Evolutionary conservation across 108 stramenopile species (phyloP), one percentile per base, ranked within the genome.

Genomic region (Thalassiosira profunda): DNA sequence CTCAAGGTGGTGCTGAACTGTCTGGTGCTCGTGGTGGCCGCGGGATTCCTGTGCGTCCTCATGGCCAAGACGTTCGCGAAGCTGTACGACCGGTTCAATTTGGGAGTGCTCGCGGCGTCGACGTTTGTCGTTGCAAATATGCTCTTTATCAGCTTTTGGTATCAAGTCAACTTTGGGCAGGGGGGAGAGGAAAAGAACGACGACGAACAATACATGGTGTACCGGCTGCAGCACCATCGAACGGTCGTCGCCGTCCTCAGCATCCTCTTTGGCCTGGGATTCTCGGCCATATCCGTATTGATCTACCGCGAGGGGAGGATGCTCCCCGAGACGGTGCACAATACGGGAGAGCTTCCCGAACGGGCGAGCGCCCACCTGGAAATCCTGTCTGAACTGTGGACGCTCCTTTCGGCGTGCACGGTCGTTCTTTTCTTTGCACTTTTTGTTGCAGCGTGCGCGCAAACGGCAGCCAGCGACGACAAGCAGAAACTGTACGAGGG

Each of bases 101-200:
- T 52, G 1, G 64, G 64, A 4, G 64, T 46, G 4, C 29, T 65
- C 11, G 64, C 64, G n/a, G 64, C 42, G 48, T 65, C 45, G 40
- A 65, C 49, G 0, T 52, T 38, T 14, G 53, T 65, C 51, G 52
- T 65, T 40, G 36, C 36, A 3, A 24, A 52, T 29, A 65, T 65
- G 64, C 35, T 65, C 2, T 65, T 65, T 25, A 41, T 52, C 0
- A 65, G 64, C 17, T 65, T 65, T 65, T 65, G 49, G 64, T 65
- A 65, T 34, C 40, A 53, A 43, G 31, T 65, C 4, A 65, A 65
- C 30, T 48, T 65, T 65, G 51, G 42, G 64, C 51, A 53, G 23
- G 14, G 64, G 31, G 46, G 26, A 42, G 14, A 15, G 8, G 53
- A 65, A 47, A 14, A 63, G 9, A 25, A 65, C 6, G 53, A 65